These are phyloP conservation scores for Aspergillus affinis DNA, from an alignment of 495 filamentous ascomycete genomes.

Conservation along the genomic window DNA sequence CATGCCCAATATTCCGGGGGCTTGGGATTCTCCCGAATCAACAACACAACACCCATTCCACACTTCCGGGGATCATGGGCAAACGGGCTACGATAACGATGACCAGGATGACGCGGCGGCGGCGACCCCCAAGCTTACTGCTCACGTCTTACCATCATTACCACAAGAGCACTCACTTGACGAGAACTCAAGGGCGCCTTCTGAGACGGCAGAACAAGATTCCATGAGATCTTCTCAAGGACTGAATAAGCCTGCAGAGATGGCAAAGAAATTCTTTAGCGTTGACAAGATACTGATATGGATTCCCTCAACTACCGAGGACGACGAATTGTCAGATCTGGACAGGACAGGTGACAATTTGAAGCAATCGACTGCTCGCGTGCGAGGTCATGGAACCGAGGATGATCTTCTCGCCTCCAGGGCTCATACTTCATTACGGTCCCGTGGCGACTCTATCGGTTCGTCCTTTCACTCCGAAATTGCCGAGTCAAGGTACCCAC, in stretches of 20 bases:
- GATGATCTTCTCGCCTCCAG: slow-evolving; percentile 34
- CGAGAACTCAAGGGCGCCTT: slow-evolving; percentile 12
- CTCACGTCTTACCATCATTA: slow-evolving; percentile 18
- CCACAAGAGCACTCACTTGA: slow-evolving; percentile 16
- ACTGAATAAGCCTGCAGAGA: slow-evolving; percentile 26
- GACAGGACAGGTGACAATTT: slow-evolving; percentile 20
- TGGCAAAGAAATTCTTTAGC: slow-evolving; percentile 34
- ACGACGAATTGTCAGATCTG: slow-evolving; percentile 9
- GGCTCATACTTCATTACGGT: slow-evolving; percentile 22
- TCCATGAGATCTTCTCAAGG: slow-evolving; percentile 21
- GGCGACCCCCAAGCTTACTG: slow-evolving; percentile 34
- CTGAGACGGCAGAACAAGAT: slow-evolving; percentile 19
- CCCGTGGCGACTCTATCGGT: slow-evolving; percentile 22
- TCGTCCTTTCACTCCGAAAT: slow-evolving; percentile 14
- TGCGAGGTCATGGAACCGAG: slow-evolving; percentile 24
- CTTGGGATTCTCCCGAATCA: slow-evolving; percentile 51
- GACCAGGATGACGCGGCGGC: slow-evolving; percentile 19
- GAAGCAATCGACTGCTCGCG: slow-evolving; percentile 21
- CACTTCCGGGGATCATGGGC: neutral
- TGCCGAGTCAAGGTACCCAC: slow-evolving; percentile 6
- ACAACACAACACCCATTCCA: slow-evolving; percentile 7
- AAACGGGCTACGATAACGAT: slow-evolving; percentile 5
- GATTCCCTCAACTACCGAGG: slow-evolving; percentile 29
- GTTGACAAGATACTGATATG: slow-evolving; percentile 39
- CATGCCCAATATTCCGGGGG: slow-evolving; percentile 57